These are phyloP conservation scores for Domatiomyces catenatus DNA, from an alignment of 2,329 filamentous ascomycete species.

Conservation along the genomic window DNA sequence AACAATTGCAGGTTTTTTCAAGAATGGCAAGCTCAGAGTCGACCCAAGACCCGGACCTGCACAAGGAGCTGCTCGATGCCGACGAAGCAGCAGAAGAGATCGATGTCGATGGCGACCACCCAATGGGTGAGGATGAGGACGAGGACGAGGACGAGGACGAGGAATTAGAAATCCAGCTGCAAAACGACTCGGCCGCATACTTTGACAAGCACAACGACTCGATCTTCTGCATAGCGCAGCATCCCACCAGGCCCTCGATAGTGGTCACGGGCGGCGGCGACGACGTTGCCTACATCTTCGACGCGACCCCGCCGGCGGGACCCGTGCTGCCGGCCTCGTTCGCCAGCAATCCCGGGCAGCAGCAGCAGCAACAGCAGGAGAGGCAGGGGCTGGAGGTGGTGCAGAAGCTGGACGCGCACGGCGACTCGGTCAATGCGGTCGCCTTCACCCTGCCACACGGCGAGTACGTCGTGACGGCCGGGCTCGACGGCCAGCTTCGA, in stretches of 20 bases:
- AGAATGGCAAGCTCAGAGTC: conserved; percentile 6
- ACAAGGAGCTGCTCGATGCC: conserved; percentile 49
- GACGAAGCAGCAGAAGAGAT: conserved; percentile 69
- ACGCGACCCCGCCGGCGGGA: conserved; percentile 44
- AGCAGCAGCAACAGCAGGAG: conserved; percentile 36
- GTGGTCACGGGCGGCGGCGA: conserved; percentile 77
- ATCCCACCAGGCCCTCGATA: conserved; percentile 62
- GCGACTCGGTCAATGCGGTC: conserved; percentile 76
- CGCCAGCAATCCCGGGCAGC: conserved; percentile 41
- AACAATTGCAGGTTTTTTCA: background rate
- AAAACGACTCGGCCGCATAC: conserved; percentile 87
- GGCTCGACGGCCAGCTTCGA: conserved; percentile 69
- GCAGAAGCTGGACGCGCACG: conserved; percentile 72
- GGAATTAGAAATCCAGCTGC: conserved; percentile 56
- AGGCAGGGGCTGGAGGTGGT: conserved; percentile 48
- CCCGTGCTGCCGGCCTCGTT: conserved; percentile 66
- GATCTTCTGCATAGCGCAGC: conserved; percentile 88
- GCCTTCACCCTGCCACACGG: conserved; percentile 70
- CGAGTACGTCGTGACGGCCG: conserved; percentile 72
- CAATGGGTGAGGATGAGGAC: conserved; percentile 53
- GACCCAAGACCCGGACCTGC: conserved; percentile 9
- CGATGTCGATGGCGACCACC: conserved; percentile 51
- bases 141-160: conserved; percentile 42
- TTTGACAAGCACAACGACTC: conserved; percentile 84
- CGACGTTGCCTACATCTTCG: conserved; percentile 76